These are phyloP conservation scores for Lepidium campestre DNA, from an alignment of 441 rosid genomes.

Conservation along the genomic window DNA sequence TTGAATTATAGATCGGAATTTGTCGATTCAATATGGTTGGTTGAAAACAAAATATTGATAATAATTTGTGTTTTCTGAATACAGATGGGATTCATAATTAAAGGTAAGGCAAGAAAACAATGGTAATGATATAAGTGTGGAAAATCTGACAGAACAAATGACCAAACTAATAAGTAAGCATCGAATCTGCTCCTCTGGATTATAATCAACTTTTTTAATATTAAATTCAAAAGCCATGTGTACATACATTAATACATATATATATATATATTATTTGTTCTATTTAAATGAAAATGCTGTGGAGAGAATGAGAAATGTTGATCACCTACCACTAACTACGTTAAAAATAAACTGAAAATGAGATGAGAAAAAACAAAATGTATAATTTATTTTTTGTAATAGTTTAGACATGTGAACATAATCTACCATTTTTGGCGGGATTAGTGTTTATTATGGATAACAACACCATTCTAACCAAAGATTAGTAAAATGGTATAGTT, in stretches of 20 bases:
- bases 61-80: too few relatives aligned
- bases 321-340: slow-evolving; percentile 15
- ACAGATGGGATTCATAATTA: not conserved
- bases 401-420: too few relatives aligned
- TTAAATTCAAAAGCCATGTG: not conserved
- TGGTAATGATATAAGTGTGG: slow-evolving; percentile 9
- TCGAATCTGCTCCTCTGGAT: slow-evolving; percentile 25
- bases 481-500: too few relatives aligned
- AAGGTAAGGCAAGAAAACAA: slow-evolving; percentile 12
- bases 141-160: slow-evolving; percentile 8
- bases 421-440: too few relatives aligned
- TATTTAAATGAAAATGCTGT: not conserved
- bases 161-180: not conserved
- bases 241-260: not conserved
- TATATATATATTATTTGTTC: not conserved
- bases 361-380: too few relatives aligned
- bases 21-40: too few relatives aligned
- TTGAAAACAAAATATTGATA: too few relatives aligned
- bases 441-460: too few relatives aligned
- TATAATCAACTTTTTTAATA: not conserved
- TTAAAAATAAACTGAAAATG: too few relatives aligned
- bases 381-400: too few relatives aligned
- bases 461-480: too few relatives aligned
- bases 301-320: slow-evolving; percentile 7
- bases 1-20: too few relatives aligned